Percentiles rank a stretch among this genome's conserved stretches.
These are phyloP conservation scores for Amyloporia xantha DNA, from an alignment of 768 basidiomycete genomes.

Conservation along the genomic window DNA sequence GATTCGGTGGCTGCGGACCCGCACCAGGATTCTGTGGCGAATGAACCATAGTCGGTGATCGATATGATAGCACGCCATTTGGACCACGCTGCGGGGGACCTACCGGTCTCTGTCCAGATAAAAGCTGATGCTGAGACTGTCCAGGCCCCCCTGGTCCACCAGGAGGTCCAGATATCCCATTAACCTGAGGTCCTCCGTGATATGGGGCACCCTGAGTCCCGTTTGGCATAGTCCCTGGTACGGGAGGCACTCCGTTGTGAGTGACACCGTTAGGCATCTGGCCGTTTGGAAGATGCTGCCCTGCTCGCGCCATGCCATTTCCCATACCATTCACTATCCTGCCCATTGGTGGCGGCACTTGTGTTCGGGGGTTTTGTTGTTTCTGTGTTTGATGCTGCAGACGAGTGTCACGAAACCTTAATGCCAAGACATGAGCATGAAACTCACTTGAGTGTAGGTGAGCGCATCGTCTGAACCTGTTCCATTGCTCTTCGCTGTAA, in stretches of 20 bases:
- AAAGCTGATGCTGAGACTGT: slow-evolving; percentile 23
- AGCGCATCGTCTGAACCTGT: slow-evolving; percentile 64
- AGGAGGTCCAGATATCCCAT: slow-evolving; percentile 34
- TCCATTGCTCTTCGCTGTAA: slow-evolving; percentile 71
- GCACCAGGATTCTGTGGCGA: slow-evolving; percentile 44
- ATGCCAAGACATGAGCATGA: background rate
- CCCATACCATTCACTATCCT: no score
- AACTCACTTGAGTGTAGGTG: slow-evolving; percentile 60
- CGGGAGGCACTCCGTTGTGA: slow-evolving; percentile 17
- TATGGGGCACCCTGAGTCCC: slow-evolving; percentile 16
- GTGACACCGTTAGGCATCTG: slow-evolving; percentile 27
- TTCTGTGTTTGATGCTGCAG: slow-evolving; percentile 19
- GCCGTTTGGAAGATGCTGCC: slow-evolving; percentile 8
- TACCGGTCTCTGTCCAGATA: slow-evolving; percentile 29
- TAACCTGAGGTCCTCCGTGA: slow-evolving; percentile 26
- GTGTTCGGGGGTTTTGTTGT: background rate
- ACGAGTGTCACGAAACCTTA: background rate
- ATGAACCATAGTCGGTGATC: slow-evolving; percentile 58
- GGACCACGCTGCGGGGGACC: slow-evolving; percentile 36
- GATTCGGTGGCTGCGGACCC: slow-evolving; percentile 26
- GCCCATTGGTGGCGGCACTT: background rate
- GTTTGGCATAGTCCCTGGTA: slow-evolving; percentile 12
- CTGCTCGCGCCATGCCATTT: slow-evolving; percentile 14
- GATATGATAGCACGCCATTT: slow-evolving; percentile 45
- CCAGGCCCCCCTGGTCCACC: background rate